Base-by-base conservation (phyloP, 495 filamentous ascomycete genomes). In the Hyaloscypha hepaticicola region DNA sequence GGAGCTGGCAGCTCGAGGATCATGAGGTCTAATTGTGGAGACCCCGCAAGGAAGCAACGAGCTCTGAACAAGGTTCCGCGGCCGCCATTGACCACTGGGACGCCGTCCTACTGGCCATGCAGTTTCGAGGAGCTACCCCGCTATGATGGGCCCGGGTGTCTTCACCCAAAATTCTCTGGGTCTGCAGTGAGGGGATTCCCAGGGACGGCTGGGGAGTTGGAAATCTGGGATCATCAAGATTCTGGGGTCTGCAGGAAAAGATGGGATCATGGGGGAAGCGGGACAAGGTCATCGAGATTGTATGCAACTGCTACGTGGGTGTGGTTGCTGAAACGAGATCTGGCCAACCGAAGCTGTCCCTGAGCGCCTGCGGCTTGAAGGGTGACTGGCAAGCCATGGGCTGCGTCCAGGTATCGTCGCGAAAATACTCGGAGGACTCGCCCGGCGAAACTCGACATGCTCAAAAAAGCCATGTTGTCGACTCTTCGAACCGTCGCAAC, bases 11-110 rank as follows among this genome's bases (percentile, higher is more conserved):
- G 7, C 22, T 28, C 29, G 58, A 51, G 3, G 24, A 50, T 61
- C 45, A 50, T 49, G 58, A 61, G 24, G 58, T 29, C 58, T 16
- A n/a, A 31, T 38, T n/a, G n/a, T 59, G 56, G 29, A 25, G 28
- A 38, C 6, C 38, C 5, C 38, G 19, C 6, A 14, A 19, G 12
- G 11, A 45, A 45, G 38, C 38, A 45, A 45, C 6, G 16, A n/a
- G 38, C 38, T 19, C 38, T 16, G 11, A 45, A 45, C 11, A 16
- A 45, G 38, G 4, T 45, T 31, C 33, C 33, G 50, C 50, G 7
- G 16, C 25, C 34, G 21, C 33, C 14, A 28, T 31, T 24, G 29
- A 57, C 7, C 4, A 5, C 11, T 22, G 38, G 38, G 19, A 45
- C 38, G 9, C 16, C 11, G 11, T 45, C 38, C 38, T 45, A 3